A percentile compares a stretch with the other conserved stretches of the same genome.
These are phyloP conservation scores for Allium sativum DNA, from an alignment of 106 monocot genomes.

Conservation along the genomic window DNA sequence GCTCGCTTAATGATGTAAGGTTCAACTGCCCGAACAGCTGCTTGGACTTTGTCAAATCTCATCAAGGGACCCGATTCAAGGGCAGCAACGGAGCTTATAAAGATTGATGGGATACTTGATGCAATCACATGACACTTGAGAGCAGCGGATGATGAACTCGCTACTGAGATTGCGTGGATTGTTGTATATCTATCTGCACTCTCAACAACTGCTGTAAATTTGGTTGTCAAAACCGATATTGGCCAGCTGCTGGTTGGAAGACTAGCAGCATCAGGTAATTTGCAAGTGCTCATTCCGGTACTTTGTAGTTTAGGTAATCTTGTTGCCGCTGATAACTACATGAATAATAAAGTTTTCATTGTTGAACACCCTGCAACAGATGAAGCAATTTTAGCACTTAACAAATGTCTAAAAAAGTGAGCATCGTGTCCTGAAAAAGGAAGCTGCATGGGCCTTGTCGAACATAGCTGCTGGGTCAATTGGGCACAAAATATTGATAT, in stretches of 20 bases:
- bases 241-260: constrained; percentile 62
- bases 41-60: constrained; percentile 95
- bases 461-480: constrained; percentile 78
- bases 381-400: constrained; percentile 45
- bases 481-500: constrained; percentile 73
- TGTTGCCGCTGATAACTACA: constrained; percentile 57
- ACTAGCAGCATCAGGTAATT: constrained; percentile 62
- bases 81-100: constrained; percentile 67
- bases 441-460: constrained; percentile 86
- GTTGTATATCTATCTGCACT: constrained; percentile 92
- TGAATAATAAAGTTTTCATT: constrained; percentile 43
- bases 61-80: constrained; percentile 94
- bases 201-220: constrained; percentile 46
- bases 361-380: constrained; percentile 57
- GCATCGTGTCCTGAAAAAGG: constrained; percentile 84
- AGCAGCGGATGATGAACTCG: constrained; percentile 75
- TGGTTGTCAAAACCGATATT: constrained; percentile 59
- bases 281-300: constrained; percentile 95
- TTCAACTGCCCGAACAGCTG: constrained; percentile 73
- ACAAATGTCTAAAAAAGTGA: constrained; percentile 83
- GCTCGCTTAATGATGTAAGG: constrained; percentile 72
- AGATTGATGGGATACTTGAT: constrained; percentile 59
- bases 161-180: constrained; percentile 94
- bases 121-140: constrained; percentile 56
- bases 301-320: constrained; percentile 92